Evolutionary conservation across 2,329 filamentous ascomycete genomes (phyloP), one percentile per base, ranked within the genome.

Genomic region (Cytospora schulzeri): DNA sequence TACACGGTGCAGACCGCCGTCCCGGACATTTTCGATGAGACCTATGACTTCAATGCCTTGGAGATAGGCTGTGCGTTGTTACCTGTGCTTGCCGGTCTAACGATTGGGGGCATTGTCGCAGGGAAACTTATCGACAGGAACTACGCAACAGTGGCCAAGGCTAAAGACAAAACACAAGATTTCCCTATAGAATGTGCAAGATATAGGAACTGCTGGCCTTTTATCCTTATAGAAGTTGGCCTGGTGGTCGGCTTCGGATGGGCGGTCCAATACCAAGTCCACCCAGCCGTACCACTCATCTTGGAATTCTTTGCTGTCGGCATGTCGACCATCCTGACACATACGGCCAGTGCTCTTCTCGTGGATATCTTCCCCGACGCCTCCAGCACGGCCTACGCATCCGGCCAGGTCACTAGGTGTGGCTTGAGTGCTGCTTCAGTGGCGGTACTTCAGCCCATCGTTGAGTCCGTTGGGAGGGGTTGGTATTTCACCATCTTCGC

Each of bases 61-160:
- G 17, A 45, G 19, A 14, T 45, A 45, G 41, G 41, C 3, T 45
- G 41, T 45, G 57, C 60, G 0, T 67, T 66, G 22, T 50, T 67
- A 2, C 63, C 67, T 0, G 63, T 63, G 3, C 53, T 63, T 8
- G 65, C 63, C 2, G 65, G 67, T 4, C 63, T 68, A 52, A 68
- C 61, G 65, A 65, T n/a, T n/a, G n/a, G n/a, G n/a, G n/a, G n/a
- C n/a, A n/a, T n/a, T n/a, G n/a, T n/a, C n/a, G n/a, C n/a, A n/a
- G n/a, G n/a, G n/a, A n/a, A n/a, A n/a, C n/a, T n/a, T n/a, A n/a
- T n/a, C n/a, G n/a, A n/a, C n/a, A 9, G 79, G 80, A 92, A 91
- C 71, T 93, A 89, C 72, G 80, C 84, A 6, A 82, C 87, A 35
- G 82, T 87, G 57, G 88, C 89, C 1, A 79, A 78, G 85, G 77